Conservation (phyloP, 2,329 filamentous ascomycete genomes). For the Mariannaea sp. region DNA sequence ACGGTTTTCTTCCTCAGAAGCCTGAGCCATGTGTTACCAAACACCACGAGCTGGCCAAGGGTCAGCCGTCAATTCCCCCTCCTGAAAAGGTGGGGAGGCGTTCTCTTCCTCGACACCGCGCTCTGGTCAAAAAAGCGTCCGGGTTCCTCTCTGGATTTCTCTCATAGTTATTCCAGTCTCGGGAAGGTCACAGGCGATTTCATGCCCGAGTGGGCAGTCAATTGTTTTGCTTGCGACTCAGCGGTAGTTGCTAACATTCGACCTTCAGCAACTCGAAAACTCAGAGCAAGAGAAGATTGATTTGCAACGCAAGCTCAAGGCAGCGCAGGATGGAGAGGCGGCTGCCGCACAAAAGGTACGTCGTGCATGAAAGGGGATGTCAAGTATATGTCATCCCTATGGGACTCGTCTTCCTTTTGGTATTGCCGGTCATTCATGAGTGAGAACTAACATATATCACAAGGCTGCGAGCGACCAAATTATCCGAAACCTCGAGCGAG, state of each 20-base stretch:
- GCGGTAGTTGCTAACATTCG: constrained; percentile 23
- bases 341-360: constrained; percentile 59
- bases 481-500: constrained; percentile 73
- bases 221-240: not conserved
- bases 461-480: constrained; percentile 58
- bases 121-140: not conserved
- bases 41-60: not conserved
- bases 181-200: not conserved
- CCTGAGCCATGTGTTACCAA: not conserved
- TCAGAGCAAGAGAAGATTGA: constrained; percentile 61
- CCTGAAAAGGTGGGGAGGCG: not conserved
- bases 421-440: not conserved
- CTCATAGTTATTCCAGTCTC: not conserved
- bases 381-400: not conserved
- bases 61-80: not conserved
- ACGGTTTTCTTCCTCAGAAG: not conserved
- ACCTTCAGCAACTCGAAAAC: constrained; percentile 60
- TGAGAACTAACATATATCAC: constrained; percentile 19
- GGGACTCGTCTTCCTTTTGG: not conserved
- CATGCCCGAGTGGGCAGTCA: constrained; percentile 1
- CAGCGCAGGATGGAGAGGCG: constrained; percentile 54
- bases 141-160: constrained; percentile 3
- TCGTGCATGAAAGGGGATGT: constrained; percentile 20
- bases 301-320: constrained; percentile 59
- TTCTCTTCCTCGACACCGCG: not conserved